These are phyloP conservation scores for Xylariales sp. DNA, from an alignment of 2,329 filamentous ascomycete genomes.

Conservation along the genomic window DNA sequence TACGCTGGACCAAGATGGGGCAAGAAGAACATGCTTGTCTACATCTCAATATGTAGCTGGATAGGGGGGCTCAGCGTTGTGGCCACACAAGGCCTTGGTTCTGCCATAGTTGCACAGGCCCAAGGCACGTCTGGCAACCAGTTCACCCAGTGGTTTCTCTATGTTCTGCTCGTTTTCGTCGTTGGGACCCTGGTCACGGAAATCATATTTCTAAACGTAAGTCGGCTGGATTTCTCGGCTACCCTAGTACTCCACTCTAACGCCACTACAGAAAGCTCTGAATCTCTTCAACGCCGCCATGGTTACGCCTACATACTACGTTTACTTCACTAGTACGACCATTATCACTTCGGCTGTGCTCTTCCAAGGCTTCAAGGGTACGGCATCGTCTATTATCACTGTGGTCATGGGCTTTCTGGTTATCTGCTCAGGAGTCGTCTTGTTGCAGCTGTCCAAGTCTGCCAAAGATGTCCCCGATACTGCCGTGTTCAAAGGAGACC, in stretches of 20 bases:
- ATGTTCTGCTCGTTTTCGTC: conserved; percentile 87
- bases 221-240: conserved; percentile 30
- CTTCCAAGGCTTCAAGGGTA: conserved; percentile 91
- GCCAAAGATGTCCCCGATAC: conserved; percentile 95
- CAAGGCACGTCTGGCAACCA: conserved; percentile 63
- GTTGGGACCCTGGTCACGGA: conserved; percentile 84
- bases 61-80: conserved; percentile 93
- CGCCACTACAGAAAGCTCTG: conserved; percentile 77
- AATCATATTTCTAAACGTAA: conserved; percentile 91
- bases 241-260: conserved; percentile 26
- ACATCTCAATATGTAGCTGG: conserved; percentile 92
- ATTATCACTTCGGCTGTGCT: conserved; percentile 91
- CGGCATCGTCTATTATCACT: conserved; percentile 72
- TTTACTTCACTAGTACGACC: conserved; percentile 94
- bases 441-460: conserved; percentile 95
- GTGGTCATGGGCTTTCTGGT: conserved; percentile 90
- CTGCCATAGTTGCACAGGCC: conserved; percentile 84
- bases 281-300: conserved; percentile 96
- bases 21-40: conserved; percentile 96
- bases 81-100: conserved; percentile 85
- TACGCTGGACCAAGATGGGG: conserved; percentile 85
- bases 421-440: conserved; percentile 87
- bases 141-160: conserved; percentile 97
- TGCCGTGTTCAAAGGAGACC: conserved; percentile 84
- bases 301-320: conserved; percentile 97